Base-by-base conservation (phyloP, 1,139 yeast species). In the Yamadazyma aaseri region DNA sequence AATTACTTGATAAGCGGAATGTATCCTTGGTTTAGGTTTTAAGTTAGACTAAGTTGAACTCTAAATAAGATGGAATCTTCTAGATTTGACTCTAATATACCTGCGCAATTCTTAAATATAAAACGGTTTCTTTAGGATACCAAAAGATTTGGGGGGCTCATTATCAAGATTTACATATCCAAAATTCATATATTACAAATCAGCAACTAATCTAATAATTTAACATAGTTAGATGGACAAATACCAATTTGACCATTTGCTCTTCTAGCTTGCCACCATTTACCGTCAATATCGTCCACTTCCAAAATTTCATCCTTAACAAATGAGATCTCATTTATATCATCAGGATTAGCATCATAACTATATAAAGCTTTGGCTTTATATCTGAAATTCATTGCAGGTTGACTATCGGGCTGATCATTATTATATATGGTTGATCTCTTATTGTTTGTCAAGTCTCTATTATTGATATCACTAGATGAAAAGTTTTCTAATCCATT, bases 241-340 rank as follows among this genome's bases (percentile, higher is more conserved):
- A 92, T 92, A 49, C 98, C 98, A 33, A 87, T 86, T 58, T 89
- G 95, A 31, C 98, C 98, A 49, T 79, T 83, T 13, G 83, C 72
- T 53, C 90, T 78, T 55, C 86, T 79, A 22, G 96, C 97, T 62
- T 89, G 96, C 97, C 97, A 92, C 98, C 98, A 92, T 64, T 94
- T 83, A 34, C 97, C 97, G 46, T 86, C 87, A 39, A 87, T 86
- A 54, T 92, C 97, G 50, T 87, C 89, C 29, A 92, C 95, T 50
- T 85, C 90, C 56, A 92, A 73, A 17, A 89, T 68, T 58, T 92
- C 98, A 41, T 92, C 97, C 59, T 90, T 89, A 41, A 74, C 78
- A 54, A 92, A 92, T 5, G 96, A 84, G 27, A 92, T 77, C 62
- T 92, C 98, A 55, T 92, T 92, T 41, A 85, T 86, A 59, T 92